phyloP scores from a whole-genome alignment of 768 basidiomycete genomes.

The Naganishia vaughanmartiniae region DNA sequence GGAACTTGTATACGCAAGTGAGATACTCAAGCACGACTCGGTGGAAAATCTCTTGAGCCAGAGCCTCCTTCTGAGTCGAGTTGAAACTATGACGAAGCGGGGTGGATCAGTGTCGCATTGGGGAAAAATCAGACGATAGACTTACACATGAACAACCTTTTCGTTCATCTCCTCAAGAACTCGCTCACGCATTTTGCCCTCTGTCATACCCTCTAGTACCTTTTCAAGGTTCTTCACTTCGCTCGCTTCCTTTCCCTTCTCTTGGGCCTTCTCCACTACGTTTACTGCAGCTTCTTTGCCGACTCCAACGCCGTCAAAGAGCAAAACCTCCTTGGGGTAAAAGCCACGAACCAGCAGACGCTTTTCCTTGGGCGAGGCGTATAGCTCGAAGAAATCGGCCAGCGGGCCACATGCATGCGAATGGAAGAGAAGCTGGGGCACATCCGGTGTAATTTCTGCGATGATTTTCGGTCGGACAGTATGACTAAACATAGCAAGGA shows the following conservation, averaged over 20 bases:
- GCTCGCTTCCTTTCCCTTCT: slow-evolving; percentile 46
- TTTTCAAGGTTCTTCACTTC: slow-evolving; percentile 59
- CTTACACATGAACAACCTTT: slow-evolving; percentile 72
- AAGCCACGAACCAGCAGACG: slow-evolving; percentile 77
- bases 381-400: slow-evolving; percentile 83
- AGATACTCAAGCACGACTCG: slow-evolving; percentile 84
- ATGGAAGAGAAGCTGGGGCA: slow-evolving; percentile 76
- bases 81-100: slow-evolving; percentile 65
- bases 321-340: slow-evolving; percentile 79
- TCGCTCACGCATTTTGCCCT: slow-evolving; percentile 63
- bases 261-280: slow-evolving; percentile 55
- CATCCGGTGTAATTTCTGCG: slow-evolving; percentile 70
- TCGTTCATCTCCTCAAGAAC: slow-evolving; percentile 69
- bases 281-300: slow-evolving; percentile 55
- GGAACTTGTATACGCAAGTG: slow-evolving; percentile 59
- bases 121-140: slow-evolving; percentile 12
- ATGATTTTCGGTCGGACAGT: slow-evolving; percentile 72
- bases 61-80: slow-evolving; percentile 83
- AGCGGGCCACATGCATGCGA: slow-evolving; percentile 78
- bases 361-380: slow-evolving; percentile 79
- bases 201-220: slow-evolving; percentile 62
- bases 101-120: background rate
- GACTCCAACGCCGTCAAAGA: slow-evolving; percentile 61
- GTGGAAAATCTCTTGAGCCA: slow-evolving; percentile 83
- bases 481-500: slow-evolving; percentile 57